phyloP scores from a whole-genome alignment of 2,329 filamentous ascomycete species.

The Curvularia verruculosa region DNA sequence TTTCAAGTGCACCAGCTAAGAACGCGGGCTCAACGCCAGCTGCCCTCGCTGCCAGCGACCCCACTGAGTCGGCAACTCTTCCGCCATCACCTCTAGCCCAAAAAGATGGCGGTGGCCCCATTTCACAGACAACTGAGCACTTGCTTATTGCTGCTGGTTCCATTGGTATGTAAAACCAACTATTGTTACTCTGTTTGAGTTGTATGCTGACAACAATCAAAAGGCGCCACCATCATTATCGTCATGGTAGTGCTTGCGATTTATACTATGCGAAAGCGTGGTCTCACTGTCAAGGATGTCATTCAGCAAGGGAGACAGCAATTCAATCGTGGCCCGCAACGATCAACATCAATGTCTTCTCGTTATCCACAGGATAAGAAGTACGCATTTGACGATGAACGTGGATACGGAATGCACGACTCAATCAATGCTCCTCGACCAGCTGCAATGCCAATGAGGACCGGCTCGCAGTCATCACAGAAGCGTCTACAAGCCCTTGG shows the following conservation, averaged over 20 bases:
- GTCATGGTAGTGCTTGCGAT: slow-evolving; percentile 46
- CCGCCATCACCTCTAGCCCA: slow-evolving; percentile 24
- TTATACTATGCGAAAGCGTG: slow-evolving; percentile 48
- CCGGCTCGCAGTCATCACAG: slow-evolving; percentile 38
- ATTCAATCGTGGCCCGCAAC: slow-evolving; percentile 30
- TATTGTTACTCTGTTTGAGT: too few species aligned
- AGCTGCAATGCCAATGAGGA: slow-evolving; percentile 29
- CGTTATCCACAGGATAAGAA: slow-evolving; percentile 39
- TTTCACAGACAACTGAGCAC: slow-evolving; percentile 49
- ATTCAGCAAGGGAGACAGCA: slow-evolving; percentile 33
- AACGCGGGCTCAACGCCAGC: slow-evolving; percentile 20
- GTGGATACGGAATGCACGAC: slow-evolving; percentile 30
- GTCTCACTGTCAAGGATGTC: slow-evolving; percentile 40
- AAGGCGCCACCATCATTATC: slow-evolving; percentile 50
- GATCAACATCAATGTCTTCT: slow-evolving; percentile 26
- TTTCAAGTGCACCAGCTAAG: slow-evolving; percentile 32
- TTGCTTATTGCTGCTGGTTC: slow-evolving; percentile 50
- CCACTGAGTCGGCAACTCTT: slow-evolving; percentile 36
- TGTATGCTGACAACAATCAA: slow-evolving; percentile 20
- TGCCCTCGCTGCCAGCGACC: slow-evolving; percentile 31
- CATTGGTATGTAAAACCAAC: slow-evolving; percentile 36
- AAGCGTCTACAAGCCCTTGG: slow-evolving; percentile 35
- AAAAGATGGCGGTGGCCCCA: slow-evolving; percentile 21
- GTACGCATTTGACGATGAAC: slow-evolving; percentile 29
- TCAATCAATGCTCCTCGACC: slow-evolving; percentile 36